Evolutionary conservation across 2,329 filamentous ascomycete species (phyloP).

Genomic region (Phialocephala subalpina): DNA sequence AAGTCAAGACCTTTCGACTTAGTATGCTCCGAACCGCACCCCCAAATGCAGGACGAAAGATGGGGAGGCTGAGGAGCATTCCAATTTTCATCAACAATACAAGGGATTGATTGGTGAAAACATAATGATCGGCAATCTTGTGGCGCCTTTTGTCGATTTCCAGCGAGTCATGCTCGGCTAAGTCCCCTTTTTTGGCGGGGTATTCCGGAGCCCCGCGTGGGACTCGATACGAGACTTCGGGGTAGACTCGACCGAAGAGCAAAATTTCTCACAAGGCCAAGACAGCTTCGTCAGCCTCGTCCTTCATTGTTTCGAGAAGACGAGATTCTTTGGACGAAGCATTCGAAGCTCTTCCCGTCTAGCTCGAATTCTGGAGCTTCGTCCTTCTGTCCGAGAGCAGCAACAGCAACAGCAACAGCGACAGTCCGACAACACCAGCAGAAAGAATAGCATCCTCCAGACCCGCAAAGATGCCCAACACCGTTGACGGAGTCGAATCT

Average conservation of each 20-base stretch:
- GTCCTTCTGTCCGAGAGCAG: not conserved
- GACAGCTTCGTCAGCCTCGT: constrained; percentile 12
- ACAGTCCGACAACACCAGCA: not conserved
- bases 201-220: constrained; percentile 7
- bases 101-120: not conserved
- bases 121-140: not conserved
- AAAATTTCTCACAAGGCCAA: not conserved
- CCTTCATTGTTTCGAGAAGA: not conserved
- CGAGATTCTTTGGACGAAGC: not conserved
- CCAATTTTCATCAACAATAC: not conserved
- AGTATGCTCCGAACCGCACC: not conserved
- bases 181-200: not conserved
- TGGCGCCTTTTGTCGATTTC: not conserved
- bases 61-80: not conserved
- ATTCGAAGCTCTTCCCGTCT: not conserved
- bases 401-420: not conserved
- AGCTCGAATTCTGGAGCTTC: not conserved
- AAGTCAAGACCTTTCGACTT: not conserved
- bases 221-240: not conserved
- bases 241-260: constrained; percentile 2
- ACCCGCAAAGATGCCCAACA: constrained; percentile 5
- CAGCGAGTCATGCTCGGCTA: not conserved
- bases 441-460: too few species aligned
- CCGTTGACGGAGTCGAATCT: constrained; percentile 2
- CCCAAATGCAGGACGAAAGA: not conserved